Base-by-base conservation (phyloP, 139 green algal genomes). In the Auxenochlorella pyrenoidosa region DNA sequence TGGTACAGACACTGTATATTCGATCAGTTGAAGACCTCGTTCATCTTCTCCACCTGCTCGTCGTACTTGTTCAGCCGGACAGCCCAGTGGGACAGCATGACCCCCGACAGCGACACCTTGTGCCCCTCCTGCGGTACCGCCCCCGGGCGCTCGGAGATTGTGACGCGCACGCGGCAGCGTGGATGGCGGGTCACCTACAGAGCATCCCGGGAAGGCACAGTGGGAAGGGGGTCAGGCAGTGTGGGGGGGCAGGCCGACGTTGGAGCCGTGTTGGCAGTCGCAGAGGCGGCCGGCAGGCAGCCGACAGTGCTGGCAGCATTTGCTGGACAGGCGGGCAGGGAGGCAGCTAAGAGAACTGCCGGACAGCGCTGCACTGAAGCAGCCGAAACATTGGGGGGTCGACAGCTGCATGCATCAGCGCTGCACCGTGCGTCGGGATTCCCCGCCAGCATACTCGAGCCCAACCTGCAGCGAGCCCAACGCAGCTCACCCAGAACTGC, bases 41-140 rank as follows among this genome's bases (percentile, higher is more conserved):
- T 73, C 66, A 73, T 40, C 66, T 73, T 73, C 30, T 73, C 66
- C 28, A 73, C 32, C 66, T 73, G 66, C 66, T 73, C 66, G 28
- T 73, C 66, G 66, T 73, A 73, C 30, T 73, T 34, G 30, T 34
- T 36, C 66, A 73, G 28, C 66, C 66, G 30, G 3, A 73, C 13
- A 3, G 66, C 66, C 66, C 66, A 73, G 40, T 80, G 75, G 24
- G 24, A 34, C 4, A 80, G 36, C 75, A 80, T 43, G 13, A 80
- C 34, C 41, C 15, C 75, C 22, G 41, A 59, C 2, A 80, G 75
- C 24, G 75, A 80, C 26, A 80, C 75, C 75, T 80, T 80, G 75
- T 80, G 75, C 40, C 75, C 75, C 4, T 80, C 40, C 75, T 80
- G 75, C 12, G 75, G 18, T 26, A 59, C 75, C 40, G 24, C 40